Base-by-base conservation (phyloP, 2,329 filamentous ascomycete genomes). In the Arachnomyces sp. region DNA sequence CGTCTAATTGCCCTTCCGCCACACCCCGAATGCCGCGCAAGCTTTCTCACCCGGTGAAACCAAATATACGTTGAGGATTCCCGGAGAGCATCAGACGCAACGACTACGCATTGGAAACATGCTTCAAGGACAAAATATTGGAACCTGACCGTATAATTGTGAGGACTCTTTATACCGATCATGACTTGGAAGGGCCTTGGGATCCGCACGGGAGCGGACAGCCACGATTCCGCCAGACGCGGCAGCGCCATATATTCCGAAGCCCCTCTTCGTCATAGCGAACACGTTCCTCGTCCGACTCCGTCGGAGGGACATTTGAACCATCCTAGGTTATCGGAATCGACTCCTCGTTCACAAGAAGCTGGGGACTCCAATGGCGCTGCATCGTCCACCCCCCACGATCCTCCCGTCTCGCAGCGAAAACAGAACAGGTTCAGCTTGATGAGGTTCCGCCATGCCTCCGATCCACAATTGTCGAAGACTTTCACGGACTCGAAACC, bases 371-470 rank as follows among this genome's bases (percentile, higher is more conserved):
- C 25, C 28, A 3, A 35, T 13, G 18, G n/a, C 6, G 8, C 30
- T 29, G 33, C 30, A 6, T 18, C 1, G 2, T 28, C 39, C 9
- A 16, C n/a, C 11, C 13, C 34, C 28, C 7, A 13, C 14, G 17
- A 28, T n/a, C n/a, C 6, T 17, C 34, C 34, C 7, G 9, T 25
- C 20, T 25, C 20, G 9, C 20, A 25, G 20, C 20, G 20, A 25
- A 46, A 43, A 34, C 38, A 60, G 33, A 64, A 73, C 49, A 68
- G 76, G 42, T 79, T 81, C 60, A 79, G 73, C 54, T 62, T 94
- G 62, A 70, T 94, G 65, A 81, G 82, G 56, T 88, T 92, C 60
- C 84, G 88, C 55, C 89, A 94, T 74, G 89, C 87, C 46, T 95
- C 89, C 7, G 90, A 96, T 65, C 84, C 88, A 37, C 88, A 95